A percentile compares a stretch with the other conserved stretches of the same genome.
Evolutionary conservation across 2,329 filamentous ascomycete species (phyloP).

Genomic region (Cladosporium sp.): DNA sequence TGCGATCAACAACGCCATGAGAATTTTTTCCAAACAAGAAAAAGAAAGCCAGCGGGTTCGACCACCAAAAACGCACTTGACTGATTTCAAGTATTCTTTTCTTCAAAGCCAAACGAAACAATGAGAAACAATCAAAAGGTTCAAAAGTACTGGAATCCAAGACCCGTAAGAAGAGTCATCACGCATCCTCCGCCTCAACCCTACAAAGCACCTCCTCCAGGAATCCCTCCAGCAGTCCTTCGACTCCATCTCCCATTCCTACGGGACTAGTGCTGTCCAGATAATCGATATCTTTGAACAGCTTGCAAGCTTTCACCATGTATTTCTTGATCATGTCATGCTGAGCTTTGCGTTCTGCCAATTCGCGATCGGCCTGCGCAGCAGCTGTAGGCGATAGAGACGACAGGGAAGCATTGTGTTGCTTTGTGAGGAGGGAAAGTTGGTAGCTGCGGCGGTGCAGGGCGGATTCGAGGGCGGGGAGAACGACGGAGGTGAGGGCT

Average conservation of each 20-base stretch:
- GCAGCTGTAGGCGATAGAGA: conserved; percentile 23
- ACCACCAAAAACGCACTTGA: too few species aligned
- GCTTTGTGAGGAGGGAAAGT: conserved; percentile 52
- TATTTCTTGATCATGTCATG: conserved; percentile 80
- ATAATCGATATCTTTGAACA: conserved; percentile 86
- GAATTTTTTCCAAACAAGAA: too few species aligned
- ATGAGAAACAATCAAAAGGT: not conserved
- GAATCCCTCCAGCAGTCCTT: conserved; percentile 83
- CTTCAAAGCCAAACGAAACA: not conserved
- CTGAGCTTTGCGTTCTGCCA: conserved; percentile 5
- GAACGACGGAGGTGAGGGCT: conserved; percentile 64
- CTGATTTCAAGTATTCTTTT: too few species aligned
- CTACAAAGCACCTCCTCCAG: conserved; percentile 90
- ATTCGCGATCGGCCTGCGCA: conserved; percentile 30
- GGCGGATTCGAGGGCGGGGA: conserved; percentile 87
- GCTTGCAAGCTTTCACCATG: conserved; percentile 74
- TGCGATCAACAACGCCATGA: too few species aligned
- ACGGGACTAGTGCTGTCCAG: conserved; percentile 83
- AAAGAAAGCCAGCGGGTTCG: too few species aligned
- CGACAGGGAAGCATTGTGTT: conserved; percentile 15
- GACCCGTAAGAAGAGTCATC: conserved; percentile 9
- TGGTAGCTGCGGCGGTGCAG: conserved; percentile 69
- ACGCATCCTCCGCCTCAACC: conserved; percentile 79
- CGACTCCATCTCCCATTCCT: conserved; percentile 88
- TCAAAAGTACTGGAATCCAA: too few species aligned